These are phyloP conservation scores for Solanum neorickii DNA, from an alignment of 257 asterid genomes.

Conservation along the genomic window DNA sequence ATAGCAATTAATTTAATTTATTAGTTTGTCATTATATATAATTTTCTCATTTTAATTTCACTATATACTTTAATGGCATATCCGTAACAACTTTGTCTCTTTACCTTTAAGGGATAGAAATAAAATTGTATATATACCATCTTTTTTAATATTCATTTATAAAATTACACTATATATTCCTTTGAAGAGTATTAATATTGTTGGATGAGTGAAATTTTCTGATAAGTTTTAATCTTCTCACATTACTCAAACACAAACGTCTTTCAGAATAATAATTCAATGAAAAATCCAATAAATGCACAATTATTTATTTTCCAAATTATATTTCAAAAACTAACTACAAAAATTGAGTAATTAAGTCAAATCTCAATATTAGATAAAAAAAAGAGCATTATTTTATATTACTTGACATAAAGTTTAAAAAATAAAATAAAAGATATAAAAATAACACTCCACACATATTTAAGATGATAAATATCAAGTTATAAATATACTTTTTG, in stretches of 20 bases:
- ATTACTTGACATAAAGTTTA: not conserved
- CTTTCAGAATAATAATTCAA: not conserved
- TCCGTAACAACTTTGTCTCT: not conserved
- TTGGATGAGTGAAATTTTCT: not conserved
- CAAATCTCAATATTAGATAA: not conserved
- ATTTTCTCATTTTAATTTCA: too few relatives aligned
- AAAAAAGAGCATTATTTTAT: not conserved
- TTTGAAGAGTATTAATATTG: not conserved
- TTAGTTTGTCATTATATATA: too few relatives aligned
- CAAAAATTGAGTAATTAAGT: not conserved
- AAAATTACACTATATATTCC: not conserved
- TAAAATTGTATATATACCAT: too few relatives aligned
- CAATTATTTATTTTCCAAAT: not conserved
- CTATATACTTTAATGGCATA: too few relatives aligned
- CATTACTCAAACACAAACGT: not conserved
- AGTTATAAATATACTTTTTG: too few relatives aligned
- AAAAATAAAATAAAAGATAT: not conserved
- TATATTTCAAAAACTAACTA: not conserved
- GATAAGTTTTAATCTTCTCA: not conserved
- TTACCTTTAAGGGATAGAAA: accelerated
- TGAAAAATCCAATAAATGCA: not conserved
- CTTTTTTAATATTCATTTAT: too few relatives aligned
- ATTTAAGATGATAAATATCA: too few relatives aligned
- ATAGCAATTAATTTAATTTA: too few relatives aligned
- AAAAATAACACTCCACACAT: too few relatives aligned